A percentile compares a stretch with the other conserved stretches of the same genome.
Evolutionary conservation across 148 eudicot genomes (phyloP).

Genomic region (Vaccinium myrtillus): DNA sequence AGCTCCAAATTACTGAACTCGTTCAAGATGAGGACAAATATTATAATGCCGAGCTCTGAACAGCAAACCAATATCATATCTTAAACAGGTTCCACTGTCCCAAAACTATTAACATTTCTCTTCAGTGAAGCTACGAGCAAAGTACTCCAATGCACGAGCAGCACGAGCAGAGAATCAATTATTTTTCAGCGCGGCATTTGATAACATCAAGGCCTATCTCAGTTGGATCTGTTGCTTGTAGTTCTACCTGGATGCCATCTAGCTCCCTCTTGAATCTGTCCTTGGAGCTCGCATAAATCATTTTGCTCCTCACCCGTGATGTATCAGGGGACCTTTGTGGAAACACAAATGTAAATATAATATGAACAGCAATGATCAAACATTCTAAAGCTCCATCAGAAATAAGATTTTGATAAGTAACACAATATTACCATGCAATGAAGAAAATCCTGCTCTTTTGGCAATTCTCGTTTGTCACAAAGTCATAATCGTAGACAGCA

Average conservation of each 20-base stretch:
- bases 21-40: conserved; percentile 32
- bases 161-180: conserved; percentile 8
- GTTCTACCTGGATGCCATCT: conserved; percentile 88
- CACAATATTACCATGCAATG: conserved; percentile 66
- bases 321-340: conserved; percentile 72
- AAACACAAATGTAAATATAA: neutral
- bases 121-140: conserved; percentile 16
- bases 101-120: conserved; percentile 40
- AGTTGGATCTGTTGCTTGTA: conserved; percentile 90
- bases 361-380: neutral
- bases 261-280: conserved; percentile 89
- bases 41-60: conserved; percentile 25
- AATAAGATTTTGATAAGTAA: neutral
- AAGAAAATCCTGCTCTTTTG: conserved; percentile 94
- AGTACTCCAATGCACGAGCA: conserved; percentile 4
- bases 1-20: conserved; percentile 19
- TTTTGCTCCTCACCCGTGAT: conserved; percentile 79
- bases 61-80: conserved; percentile 36
- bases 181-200: conserved; percentile 65
- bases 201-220: conserved; percentile 90
- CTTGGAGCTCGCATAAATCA: conserved; percentile 88
- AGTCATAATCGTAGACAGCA: conserved; percentile 81
- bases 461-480: conserved; percentile 71
- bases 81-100: conserved; percentile 19
- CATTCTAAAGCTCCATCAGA: neutral